Percentiles rank a stretch among this genome's conserved stretches.
phyloP scores from a whole-genome alignment of 257 asterid genomes.

The Ballota nigra region DNA sequence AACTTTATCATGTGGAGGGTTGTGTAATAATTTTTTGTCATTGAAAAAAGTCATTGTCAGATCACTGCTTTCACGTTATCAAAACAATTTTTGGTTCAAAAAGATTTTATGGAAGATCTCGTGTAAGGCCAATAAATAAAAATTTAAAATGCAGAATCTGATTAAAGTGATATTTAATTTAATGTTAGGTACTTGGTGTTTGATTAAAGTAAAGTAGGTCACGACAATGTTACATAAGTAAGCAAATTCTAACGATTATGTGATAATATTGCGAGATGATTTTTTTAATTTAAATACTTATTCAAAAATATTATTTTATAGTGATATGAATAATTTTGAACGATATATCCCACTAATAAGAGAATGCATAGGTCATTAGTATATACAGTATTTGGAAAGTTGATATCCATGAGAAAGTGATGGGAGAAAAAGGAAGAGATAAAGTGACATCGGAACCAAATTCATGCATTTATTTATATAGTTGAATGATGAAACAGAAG shows the following conservation, averaged over 20 bases:
- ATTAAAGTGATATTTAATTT: constrained; percentile 10
- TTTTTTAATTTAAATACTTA: too few species aligned
- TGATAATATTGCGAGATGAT: background rate
- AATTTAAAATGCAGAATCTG: background rate
- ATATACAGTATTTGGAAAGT: background rate
- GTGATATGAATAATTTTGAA: too few species aligned
- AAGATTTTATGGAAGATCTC: constrained; percentile 30
- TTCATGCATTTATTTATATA: background rate
- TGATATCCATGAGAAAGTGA: constrained; percentile 2
- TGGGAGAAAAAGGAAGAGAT: background rate
- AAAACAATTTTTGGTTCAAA: background rate
- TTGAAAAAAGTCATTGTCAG: constrained; percentile 28
- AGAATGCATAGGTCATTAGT: background rate
- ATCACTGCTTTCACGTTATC: constrained; percentile 24
- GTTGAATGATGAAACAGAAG: constrained; percentile 8
- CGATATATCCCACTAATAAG: background rate
- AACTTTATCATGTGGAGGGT: constrained; percentile 22
- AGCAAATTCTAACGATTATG: background rate
- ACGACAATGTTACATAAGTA: background rate
- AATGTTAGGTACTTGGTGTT: constrained; percentile 15
- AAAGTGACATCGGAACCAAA: constrained; percentile 9
- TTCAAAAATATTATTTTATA: too few species aligned
- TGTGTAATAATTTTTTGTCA: constrained; percentile 20
- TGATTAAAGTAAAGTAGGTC: constrained; percentile 12
- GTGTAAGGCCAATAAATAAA: background rate